Conservation (phyloP, 2,329 filamentous ascomycete genomes). For the Paraphaeosphaeria sporulosa region DNA sequence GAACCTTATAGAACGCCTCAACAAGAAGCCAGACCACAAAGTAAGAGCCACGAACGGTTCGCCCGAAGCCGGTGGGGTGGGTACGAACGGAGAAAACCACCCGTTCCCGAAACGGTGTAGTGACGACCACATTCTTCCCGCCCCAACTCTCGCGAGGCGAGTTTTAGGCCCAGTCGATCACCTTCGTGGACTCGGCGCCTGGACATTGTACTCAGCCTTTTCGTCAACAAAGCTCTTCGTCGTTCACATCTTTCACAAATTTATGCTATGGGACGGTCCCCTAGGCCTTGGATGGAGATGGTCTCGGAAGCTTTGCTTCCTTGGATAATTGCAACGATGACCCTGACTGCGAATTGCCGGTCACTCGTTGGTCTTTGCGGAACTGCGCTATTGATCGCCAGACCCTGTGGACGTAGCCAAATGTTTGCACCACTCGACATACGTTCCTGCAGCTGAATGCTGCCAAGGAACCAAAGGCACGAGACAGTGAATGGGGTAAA, state of each 20-base stretch:
- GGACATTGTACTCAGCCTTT: conserved; percentile 15
- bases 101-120: conserved; percentile 31
- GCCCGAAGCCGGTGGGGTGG: conserved; percentile 21
- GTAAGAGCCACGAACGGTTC: conserved; percentile 25
- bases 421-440: conserved; percentile 23
- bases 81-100: conserved; percentile 29
- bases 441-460: conserved; percentile 30
- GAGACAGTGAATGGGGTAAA: conserved; percentile 31
- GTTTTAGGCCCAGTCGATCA: conserved; percentile 19
- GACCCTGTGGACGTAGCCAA: conserved; percentile 26
- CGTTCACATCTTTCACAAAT: conserved; percentile 29
- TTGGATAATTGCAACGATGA: conserved; percentile 27
- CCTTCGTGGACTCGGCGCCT: conserved; percentile 14
- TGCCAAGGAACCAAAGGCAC: conserved; percentile 32
- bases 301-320: conserved; percentile 28
- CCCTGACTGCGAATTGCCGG: conserved; percentile 17
- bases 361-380: conserved; percentile 19
- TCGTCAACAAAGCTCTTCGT: conserved; percentile 17
- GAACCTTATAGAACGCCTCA: conserved; percentile 22
- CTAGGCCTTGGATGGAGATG: conserved; percentile 20
- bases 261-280: conserved; percentile 29
- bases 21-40: conserved; percentile 14
- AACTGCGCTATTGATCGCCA: conserved; percentile 26
- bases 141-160: conserved; percentile 21
- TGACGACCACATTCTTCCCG: conserved; percentile 20